Evolutionary conservation across 441 rosid species (phyloP).

Genomic region (Eutrema salsugineum): DNA sequence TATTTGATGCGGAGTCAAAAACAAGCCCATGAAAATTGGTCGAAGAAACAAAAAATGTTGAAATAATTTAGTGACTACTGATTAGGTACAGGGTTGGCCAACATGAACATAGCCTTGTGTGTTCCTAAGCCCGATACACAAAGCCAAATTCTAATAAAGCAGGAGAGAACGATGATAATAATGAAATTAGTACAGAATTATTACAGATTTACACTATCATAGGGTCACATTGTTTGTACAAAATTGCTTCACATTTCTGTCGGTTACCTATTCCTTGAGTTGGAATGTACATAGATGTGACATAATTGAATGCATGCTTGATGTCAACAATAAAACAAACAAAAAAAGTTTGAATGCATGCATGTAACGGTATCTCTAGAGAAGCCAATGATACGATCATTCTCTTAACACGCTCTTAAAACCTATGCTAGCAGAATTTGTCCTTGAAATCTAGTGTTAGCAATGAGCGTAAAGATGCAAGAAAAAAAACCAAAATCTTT

Average conservation of each 20-base stretch:
- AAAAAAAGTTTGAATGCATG: no score
- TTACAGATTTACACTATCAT: neutral
- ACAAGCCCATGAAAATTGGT: neutral
- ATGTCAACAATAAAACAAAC: no score
- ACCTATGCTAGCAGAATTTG: neutral
- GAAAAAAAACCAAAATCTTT: no score
- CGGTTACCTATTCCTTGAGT: conserved; percentile 10
- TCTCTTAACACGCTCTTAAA: neutral
- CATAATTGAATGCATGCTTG: no score
- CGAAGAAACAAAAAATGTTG: neutral
- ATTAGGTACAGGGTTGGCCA: neutral
- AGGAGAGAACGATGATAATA: no score
- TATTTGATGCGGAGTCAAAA: neutral
- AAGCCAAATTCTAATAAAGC: neutral
- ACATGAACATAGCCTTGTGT: neutral
- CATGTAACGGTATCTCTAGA: conserved; percentile 1
- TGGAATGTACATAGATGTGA: neutral
- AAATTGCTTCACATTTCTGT: neutral
- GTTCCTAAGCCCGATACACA: no score
- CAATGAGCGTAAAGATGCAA: neutral
- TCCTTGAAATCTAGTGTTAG: neutral
- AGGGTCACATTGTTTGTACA: neutral
- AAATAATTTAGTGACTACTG: neutral
- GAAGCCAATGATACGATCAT: neutral
- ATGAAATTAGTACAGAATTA: neutral